Conservation (phyloP, 495 filamentous ascomycete species). For the Podospora didyma region DNA sequence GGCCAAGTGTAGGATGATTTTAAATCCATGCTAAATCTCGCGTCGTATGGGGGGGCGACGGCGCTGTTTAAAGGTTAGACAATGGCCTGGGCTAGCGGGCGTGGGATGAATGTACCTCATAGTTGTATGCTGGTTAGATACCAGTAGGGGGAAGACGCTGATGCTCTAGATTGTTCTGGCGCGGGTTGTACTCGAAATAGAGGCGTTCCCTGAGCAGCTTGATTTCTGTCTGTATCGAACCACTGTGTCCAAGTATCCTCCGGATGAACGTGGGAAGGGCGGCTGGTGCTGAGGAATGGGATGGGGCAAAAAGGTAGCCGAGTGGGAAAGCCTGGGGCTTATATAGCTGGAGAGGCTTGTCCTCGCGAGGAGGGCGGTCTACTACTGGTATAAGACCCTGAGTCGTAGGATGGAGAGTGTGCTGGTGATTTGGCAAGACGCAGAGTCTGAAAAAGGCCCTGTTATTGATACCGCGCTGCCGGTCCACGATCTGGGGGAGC, state of each 20-base stretch:
- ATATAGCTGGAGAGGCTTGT: conserved; percentile 25
- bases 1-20: conserved; percentile 42
- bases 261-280: conserved; percentile 26
- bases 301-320: conserved; percentile 19
- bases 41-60: conserved; percentile 43
- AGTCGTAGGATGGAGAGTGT: conserved; percentile 20
- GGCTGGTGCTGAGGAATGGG: conserved; percentile 17
- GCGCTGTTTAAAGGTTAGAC: conserved; percentile 30
- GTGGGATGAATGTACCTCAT: conserved; percentile 40
- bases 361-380: conserved; percentile 26
- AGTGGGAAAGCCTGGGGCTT: conserved; percentile 24
- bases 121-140: conserved; percentile 22
- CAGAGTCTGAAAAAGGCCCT: conserved; percentile 30
- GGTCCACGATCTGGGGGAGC: conserved; percentile 37
- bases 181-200: conserved; percentile 32
- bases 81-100: background rate
- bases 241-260: conserved; percentile 27
- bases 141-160: conserved; percentile 26
- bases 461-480: conserved; percentile 33
- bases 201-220: conserved; percentile 26
- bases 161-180: conserved; percentile 21
- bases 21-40: conserved; percentile 41
- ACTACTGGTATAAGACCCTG: conserved; percentile 24
- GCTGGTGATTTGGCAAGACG: conserved; percentile 25
- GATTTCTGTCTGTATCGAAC: conserved; percentile 23